Evolutionary conservation across 371 early-diverging fungal genomes (phyloP).

Genomic region (Mucor sp.): DNA sequence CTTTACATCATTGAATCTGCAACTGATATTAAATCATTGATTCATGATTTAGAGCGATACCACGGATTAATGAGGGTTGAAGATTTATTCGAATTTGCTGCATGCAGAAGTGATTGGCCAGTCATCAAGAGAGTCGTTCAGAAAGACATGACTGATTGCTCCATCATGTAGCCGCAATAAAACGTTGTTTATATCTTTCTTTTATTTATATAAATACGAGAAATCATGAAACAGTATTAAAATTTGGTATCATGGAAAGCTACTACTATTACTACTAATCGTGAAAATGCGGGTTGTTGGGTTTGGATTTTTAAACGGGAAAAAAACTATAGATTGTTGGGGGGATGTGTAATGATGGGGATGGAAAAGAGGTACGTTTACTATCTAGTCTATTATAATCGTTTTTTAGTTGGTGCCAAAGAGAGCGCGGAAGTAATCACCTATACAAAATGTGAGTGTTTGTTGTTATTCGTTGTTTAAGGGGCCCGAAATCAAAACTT

Average conservation of each 20-base stretch:
- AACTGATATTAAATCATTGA: constrained; percentile 77
- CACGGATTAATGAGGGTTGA: constrained; percentile 85
- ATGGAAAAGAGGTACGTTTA: background rate
- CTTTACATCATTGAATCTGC: constrained; percentile 87
- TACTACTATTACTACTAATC: background rate
- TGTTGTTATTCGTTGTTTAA: background rate
- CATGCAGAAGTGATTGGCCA: constrained; percentile 86
- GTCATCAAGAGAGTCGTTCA: constrained; percentile 85
- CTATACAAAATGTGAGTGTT: constrained; percentile 4
- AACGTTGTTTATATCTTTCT: constrained; percentile 6
- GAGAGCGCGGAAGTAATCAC: constrained; percentile 41
- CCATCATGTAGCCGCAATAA: constrained; percentile 54
- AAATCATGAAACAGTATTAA: constrained; percentile 5
- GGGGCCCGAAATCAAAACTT: constrained; percentile 25
- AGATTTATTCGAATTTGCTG: constrained; percentile 92
- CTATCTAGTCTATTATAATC: background rate
- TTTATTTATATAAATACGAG: constrained; percentile 1
- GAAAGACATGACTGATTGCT: constrained; percentile 67
- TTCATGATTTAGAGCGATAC: constrained; percentile 85
- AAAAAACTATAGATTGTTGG: constrained; percentile 5
- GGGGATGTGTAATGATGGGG: background rate
- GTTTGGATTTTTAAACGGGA: constrained; percentile 5
- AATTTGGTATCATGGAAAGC: background rate
- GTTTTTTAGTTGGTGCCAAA: constrained; percentile 31
- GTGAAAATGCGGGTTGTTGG: constrained; percentile 3